A percentile compares a stretch with the other conserved stretches of the same genome.
phyloP scores from a whole-genome alignment of 768 basidiomycete genomes.

The Tremella yokohamensis region DNA sequence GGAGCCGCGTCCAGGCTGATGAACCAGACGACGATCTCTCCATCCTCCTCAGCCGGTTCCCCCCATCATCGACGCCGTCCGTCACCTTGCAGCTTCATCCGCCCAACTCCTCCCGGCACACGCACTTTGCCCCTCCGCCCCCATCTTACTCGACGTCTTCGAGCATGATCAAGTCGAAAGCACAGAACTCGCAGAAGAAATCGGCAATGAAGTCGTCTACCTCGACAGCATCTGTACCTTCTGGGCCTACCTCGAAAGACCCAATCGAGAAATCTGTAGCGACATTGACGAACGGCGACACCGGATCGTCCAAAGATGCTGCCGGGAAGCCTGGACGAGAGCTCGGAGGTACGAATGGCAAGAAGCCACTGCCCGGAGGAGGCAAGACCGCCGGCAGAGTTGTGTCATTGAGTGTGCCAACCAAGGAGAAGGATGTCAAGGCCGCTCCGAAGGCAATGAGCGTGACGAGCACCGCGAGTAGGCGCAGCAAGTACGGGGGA shows the following conservation, averaged over 20 bases:
- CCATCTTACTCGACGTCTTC: constrained; percentile 67
- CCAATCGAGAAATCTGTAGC: background rate
- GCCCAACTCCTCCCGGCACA: constrained; percentile 55
- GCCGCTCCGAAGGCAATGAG: constrained; percentile 19
- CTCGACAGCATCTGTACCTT: background rate
- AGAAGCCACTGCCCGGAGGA: constrained; percentile 5
- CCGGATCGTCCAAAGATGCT: background rate
- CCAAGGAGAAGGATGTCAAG: background rate
- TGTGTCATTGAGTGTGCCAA: background rate
- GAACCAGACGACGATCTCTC: constrained; percentile 73
- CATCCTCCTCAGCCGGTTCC: constrained; percentile 74
- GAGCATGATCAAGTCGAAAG: constrained; percentile 53
- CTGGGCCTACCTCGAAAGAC: background rate
- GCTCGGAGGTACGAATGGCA: background rate
- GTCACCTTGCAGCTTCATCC: constrained; percentile 50
- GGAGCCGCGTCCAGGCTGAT: constrained; percentile 1
- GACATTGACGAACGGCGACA: background rate
- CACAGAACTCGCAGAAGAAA: constrained; percentile 33
- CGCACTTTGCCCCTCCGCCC: constrained; percentile 48
- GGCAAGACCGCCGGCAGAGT: background rate
- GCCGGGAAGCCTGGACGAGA: background rate
- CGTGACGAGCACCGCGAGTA: constrained; percentile 38
- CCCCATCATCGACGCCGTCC: constrained; percentile 36
- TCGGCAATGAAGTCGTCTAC: constrained; percentile 7
- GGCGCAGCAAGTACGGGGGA: constrained; percentile 35